A percentile compares a stretch with the other conserved stretches of the same genome.
These are phyloP conservation scores for Triticum aestivum DNA, from an alignment of 176 grass and related monocot genomes.

Conservation along the genomic window DNA sequence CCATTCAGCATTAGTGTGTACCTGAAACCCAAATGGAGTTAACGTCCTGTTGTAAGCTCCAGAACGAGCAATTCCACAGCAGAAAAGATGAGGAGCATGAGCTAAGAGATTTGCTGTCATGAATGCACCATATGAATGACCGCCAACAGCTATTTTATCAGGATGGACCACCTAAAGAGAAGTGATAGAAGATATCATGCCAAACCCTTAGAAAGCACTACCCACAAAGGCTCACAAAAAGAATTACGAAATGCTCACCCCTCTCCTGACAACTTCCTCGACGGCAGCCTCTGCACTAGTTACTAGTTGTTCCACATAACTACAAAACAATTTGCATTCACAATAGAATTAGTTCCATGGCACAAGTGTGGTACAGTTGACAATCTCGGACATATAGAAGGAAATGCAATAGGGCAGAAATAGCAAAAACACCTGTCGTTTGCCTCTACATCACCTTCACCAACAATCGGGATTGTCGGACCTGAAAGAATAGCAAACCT, in stretches of 20 bases:
- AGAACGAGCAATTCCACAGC: constrained; percentile 91
- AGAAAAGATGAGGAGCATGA: constrained; percentile 97
- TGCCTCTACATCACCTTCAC: constrained; percentile 96
- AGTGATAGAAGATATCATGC: neutral
- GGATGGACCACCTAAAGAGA: constrained; percentile 81
- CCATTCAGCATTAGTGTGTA: constrained; percentile 17
- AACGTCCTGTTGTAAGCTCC: constrained; percentile 99
- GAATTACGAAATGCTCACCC: constrained; percentile 53
- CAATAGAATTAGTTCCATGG: constrained; percentile 15
- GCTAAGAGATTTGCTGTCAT: constrained; percentile 99
- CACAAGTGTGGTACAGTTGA: neutral
- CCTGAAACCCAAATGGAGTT: constrained; percentile 99
- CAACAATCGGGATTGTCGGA: constrained; percentile 96
- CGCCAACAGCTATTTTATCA: constrained; percentile 94
- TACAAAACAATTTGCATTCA: constrained; percentile 40
- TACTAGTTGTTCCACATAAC: constrained; percentile 95
- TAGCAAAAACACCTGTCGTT: constrained; percentile 75
- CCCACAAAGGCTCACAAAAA: constrained; percentile 1
- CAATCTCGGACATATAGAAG: constrained; percentile 10
- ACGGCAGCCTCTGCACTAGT: constrained; percentile 89
- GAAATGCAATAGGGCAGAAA: constrained; percentile 16
- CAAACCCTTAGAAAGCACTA: constrained; percentile 1
- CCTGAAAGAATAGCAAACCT: constrained; percentile 96
- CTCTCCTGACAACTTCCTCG: constrained; percentile 87
- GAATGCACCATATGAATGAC: constrained; percentile 99